Base-by-base conservation (phyloP, 1,284 basidiomycete genomes). In the Porodaedalea pini region DNA sequence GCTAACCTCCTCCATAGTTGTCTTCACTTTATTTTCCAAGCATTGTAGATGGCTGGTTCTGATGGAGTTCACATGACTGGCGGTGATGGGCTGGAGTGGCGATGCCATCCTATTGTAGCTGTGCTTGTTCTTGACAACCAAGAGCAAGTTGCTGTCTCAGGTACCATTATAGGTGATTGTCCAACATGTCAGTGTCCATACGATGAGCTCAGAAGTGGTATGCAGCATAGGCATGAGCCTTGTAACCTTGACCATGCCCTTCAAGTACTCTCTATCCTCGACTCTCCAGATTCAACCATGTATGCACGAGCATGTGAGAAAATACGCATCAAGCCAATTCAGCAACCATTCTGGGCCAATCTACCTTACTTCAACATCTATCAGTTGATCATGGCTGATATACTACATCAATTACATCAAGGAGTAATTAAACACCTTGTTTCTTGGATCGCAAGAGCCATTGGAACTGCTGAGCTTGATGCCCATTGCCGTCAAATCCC, bases 361-460 rank as follows among this genome's bases (percentile, higher is more conserved):
- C 59, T 67, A 13, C 67, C 64, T 2, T 55, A 63, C 47, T 43
- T 45, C 19, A 58, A 70, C 51, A 65, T 69, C 8, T 63, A 61
- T 45, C 15, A 32, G 0, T 51, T 58, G 13, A 55, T 71, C 11
- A 67, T 69, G 1, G 67, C 69, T 3, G 68, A 73, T 54, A 49
- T 68, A n/a, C 64, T 72, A 1, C 71, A 73, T 57, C 69, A 71
- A 45, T 57, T 71, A 2, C 66, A 71, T 50, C 60, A 69, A 54
- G 68, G 67, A 1, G 62, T 72, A 4, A 58, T 71, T 31, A 68
- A 70, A 19, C 65, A 70, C 45, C 57, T 69, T 0, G 39, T 67
- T 8, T 19, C 34, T 1, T 71, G 70, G 70, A 62, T 62, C 21
- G 36, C 61, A 13, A 51, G 45, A 1, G 25, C 67, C 27, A 43